phyloP scores from a whole-genome alignment of 129 eudicot genomes.

The Flaveria sonorensis region DNA sequence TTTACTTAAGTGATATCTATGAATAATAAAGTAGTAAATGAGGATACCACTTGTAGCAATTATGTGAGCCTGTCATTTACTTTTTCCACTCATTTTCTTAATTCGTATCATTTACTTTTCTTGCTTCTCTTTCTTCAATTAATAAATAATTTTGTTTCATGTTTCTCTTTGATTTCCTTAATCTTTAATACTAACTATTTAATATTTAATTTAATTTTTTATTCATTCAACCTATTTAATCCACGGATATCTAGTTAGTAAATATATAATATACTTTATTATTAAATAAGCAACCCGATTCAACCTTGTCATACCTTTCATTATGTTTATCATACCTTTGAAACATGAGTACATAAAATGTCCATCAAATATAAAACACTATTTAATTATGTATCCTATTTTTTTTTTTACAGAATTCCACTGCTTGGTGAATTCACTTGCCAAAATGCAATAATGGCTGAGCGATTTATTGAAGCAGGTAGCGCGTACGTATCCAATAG shows the following conservation, averaged over 20 bases:
- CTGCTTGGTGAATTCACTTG: conserved; percentile 93
- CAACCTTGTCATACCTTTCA: neutral
- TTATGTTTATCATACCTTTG: neutral
- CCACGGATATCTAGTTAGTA: neutral
- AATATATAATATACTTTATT: neutral
- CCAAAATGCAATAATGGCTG: conserved; percentile 98
- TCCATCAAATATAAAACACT: neutral
- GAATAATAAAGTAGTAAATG: too few relatives aligned
- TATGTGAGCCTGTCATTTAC: too few relatives aligned
- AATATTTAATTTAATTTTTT: too few relatives aligned
- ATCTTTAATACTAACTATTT: too few relatives aligned
- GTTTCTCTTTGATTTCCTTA: too few relatives aligned
- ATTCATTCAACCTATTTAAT: too few relatives aligned
- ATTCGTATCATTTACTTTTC: too few relatives aligned
- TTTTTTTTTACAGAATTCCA: conserved; percentile 63
- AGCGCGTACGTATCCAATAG: conserved; percentile 96
- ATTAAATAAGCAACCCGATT: neutral
- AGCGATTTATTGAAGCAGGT: conserved; percentile 99
- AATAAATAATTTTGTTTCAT: too few relatives aligned
- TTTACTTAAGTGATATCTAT: neutral
- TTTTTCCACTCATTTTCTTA: too few relatives aligned
- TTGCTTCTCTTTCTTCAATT: too few relatives aligned
- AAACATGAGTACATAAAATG: neutral
- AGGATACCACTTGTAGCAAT: too few relatives aligned
- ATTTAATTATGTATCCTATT: conserved; percentile 9